Base-by-base conservation (phyloP, 2,329 filamentous ascomycete genomes). In the Aspergillus sp. region DNA sequence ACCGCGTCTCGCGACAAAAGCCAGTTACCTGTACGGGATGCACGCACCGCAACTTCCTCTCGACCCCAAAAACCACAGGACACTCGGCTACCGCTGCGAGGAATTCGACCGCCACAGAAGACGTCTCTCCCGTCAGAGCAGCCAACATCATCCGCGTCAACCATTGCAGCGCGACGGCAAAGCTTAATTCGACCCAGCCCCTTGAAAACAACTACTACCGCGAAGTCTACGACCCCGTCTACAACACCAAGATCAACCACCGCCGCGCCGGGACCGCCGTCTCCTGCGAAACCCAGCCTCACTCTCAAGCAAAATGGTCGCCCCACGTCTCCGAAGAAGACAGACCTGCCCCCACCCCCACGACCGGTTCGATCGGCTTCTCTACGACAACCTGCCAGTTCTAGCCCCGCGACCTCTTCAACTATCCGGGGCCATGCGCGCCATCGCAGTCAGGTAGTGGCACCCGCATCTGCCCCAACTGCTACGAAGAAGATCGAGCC, bases 321-420 rank as follows among this genome's bases (percentile, higher is more conserved):
- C 6, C 55, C 62, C 4, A 43, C 54, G 10, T 68, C 66, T 5
- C 65, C 66, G 22, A 61, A 60, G 22, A 68, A 67, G 50, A 60
- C 63, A n/a, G 60, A 65, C 16, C 69, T 71, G 65, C 62, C 58
- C 32, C 69, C 70, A 5, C 66, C 66, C 2, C 58, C 66, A 6
- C 69, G 70, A 17, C 64, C 68, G 17, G 54, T 55, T 17, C 63
- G 72, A 47, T 74, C 72, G 3, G 61, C 68, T 7, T 74, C 72
- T 11, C 48, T 74, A 38, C 62, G 67, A 54, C 71, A 74, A 50
- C 66, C 66, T n/a, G 53, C 55, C 17, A 53, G 52, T 9, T 51
- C 63, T 5, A 64, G 57, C 33, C 40, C 60, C 6, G 57, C 45
- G 17, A 48, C 55, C 3, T 35, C 32, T 10, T 33, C 63, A 9